Evolutionary conservation across 1,284 basidiomycete species (phyloP).

Genomic region (Tranzscheliella williamsii): DNA sequence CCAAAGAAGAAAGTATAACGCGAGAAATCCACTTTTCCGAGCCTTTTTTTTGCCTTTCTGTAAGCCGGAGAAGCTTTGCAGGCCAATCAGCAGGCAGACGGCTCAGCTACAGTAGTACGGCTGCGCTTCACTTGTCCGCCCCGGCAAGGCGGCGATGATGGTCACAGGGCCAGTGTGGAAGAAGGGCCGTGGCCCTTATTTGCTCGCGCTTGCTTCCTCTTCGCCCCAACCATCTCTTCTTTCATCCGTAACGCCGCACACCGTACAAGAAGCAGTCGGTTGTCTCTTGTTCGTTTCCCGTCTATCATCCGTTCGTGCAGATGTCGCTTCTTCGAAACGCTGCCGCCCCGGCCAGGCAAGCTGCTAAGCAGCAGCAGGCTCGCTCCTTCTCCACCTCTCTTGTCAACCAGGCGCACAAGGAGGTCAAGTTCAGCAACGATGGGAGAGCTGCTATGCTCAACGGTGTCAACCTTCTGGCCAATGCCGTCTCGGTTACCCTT

Average conservation of each 20-base stretch:
- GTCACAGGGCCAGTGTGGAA: too few relatives aligned
- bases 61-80: too few relatives aligned
- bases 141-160: too few relatives aligned
- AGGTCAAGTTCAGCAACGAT: conserved; percentile 95
- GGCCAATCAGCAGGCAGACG: too few relatives aligned
- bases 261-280: conserved; percentile 1
- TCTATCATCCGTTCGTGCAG: neutral
- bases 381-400: conserved; percentile 46
- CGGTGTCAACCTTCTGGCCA: conserved; percentile 91
- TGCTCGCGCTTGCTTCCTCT: too few relatives aligned
- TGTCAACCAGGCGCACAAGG: conserved; percentile 69
- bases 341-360: conserved; percentile 37
- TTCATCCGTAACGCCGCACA: conserved; percentile 7
- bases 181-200: too few relatives aligned
- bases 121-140: too few relatives aligned
- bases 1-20: too few relatives aligned
- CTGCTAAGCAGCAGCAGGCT: conserved; percentile 36
- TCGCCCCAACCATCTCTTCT: neutral
- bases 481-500: conserved; percentile 77
- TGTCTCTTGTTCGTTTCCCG: too few relatives aligned
- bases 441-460: conserved; percentile 89
- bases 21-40: too few relatives aligned
- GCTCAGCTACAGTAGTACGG: too few relatives aligned
- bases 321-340: conserved; percentile 52
- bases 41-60: too few relatives aligned